Evolutionary conservation across 202 grass and related monocot species (phyloP).

Genomic region (Setaria viridis): DNA sequence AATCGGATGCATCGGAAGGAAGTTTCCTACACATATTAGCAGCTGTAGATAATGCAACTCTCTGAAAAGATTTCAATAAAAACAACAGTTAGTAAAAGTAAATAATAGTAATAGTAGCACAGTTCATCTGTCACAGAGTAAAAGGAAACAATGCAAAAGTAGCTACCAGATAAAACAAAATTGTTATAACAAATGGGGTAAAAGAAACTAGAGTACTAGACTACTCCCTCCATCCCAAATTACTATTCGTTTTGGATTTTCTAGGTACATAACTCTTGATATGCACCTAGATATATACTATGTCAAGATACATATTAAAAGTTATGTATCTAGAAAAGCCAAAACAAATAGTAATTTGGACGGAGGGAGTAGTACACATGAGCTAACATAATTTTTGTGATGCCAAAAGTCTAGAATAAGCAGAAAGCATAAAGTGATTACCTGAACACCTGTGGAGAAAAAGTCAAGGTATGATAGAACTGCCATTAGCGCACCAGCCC

Average conservation of each 20-base stretch:
- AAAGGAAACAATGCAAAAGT: conserved; percentile 15
- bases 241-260: too few relatives aligned
- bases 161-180: conserved; percentile 21
- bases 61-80: conserved; percentile 54
- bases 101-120: conserved; percentile 33
- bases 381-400: too few relatives aligned
- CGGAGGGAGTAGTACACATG: too few relatives aligned
- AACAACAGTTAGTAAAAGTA: conserved; percentile 35
- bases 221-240: too few relatives aligned
- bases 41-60: conserved; percentile 88
- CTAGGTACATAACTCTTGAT: too few relatives aligned
- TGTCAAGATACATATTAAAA: too few relatives aligned
- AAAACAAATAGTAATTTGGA: too few relatives aligned
- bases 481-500: conserved; percentile 93
- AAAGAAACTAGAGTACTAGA: background rate
- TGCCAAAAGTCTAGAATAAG: too few relatives aligned
- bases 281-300: too few relatives aligned
- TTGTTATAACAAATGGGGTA: background rate
- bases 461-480: conserved; percentile 97
- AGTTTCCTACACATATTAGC: conserved; percentile 97
- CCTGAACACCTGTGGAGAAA: conserved; percentile 95
- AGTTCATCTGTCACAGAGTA: background rate
- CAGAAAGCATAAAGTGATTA: conserved; percentile 27
- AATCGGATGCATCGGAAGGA: conserved; percentile 91
- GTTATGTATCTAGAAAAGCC: too few relatives aligned